Base-by-base conservation (phyloP, 306 rosid genomes). In the Sphenostylis stenocarpa region DNA sequence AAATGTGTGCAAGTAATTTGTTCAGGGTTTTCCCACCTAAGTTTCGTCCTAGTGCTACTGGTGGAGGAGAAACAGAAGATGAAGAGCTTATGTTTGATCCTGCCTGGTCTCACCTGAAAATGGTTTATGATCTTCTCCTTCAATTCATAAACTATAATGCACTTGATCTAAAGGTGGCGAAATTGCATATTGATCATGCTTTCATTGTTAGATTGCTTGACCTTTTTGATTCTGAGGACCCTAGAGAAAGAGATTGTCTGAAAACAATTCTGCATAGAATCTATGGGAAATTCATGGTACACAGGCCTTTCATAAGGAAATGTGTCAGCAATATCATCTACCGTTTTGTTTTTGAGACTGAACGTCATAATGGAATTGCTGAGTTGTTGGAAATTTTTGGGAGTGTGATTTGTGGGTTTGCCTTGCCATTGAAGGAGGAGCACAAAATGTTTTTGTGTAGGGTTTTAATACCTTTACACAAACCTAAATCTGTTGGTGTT, bases 391-490 rank as follows among this genome's bases (percentile, higher is more conserved):
- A 60, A 23, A 89, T 91, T 69, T 89, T 91, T 43, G 94, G 97
- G 39, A 91, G 94, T 33, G 89, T 91, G 43, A 91, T 91, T 69
- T 87, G 92, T 52, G 97, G 97, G 71, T 91, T 91, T 61, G 97
- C 97, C 19, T 81, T 83, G 81, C 97, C 97, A 75, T 61, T 91
- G 84, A 91, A 91, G 85, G 97, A 91, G 84, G 97, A 91, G 84
- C 92, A 91, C 88, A 89, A 77, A 76, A 77, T 84, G 13, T 89
- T 89, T 77, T 76, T 89, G 60, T 83, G 84, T 87, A 87, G 87
- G 81, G 97, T 87, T 62, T 83, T 91, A 75, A 82, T 91, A 75
- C 97, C 97, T 68, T 84, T 91, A 36, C 94, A 91, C 87, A 65
- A 65, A 64, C 49, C 49, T 19, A 64, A 64, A 64, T 36, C 70